These are phyloP conservation scores for Cubamyces sp. DNA, from an alignment of 768 basidiomycete genomes.

Conservation along the genomic window DNA sequence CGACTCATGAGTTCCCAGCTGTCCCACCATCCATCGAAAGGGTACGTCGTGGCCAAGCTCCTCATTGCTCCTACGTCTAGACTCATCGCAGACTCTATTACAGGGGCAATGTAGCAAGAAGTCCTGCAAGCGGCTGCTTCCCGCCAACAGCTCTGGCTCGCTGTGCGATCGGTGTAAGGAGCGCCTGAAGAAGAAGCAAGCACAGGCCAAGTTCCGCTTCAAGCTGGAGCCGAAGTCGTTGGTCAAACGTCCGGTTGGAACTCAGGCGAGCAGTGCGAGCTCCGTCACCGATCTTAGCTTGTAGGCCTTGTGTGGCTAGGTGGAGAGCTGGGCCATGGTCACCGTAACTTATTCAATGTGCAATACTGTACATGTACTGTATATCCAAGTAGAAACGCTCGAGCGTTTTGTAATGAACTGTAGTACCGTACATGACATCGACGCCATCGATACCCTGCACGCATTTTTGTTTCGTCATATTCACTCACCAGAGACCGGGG, in stretches of 20 bases:
- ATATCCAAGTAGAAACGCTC: too few species aligned
- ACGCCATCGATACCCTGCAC: too few species aligned
- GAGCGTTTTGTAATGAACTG: too few species aligned
- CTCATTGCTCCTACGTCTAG: too few species aligned
- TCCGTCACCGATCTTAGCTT: not conserved
- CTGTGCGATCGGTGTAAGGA: conserved; percentile 50
- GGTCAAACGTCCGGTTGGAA: not conserved
- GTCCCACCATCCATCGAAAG: not conserved
- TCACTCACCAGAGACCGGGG: too few species aligned
- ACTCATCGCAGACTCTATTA: not conserved
- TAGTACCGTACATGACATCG: too few species aligned
- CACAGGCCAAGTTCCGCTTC: conserved; percentile 47
- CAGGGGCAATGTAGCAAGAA: conserved; percentile 39
- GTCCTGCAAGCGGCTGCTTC: conserved; percentile 44
- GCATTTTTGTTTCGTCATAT: too few species aligned
- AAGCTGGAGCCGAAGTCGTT: conserved; percentile 37
- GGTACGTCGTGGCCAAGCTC: not conserved
- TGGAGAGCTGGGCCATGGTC: too few species aligned
- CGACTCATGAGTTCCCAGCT: too few species aligned
- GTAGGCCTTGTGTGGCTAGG: too few species aligned
- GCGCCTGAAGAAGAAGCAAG: conserved; percentile 50
- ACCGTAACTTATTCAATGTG: too few species aligned
- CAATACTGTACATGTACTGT: too few species aligned
- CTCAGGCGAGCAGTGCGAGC: not conserved
- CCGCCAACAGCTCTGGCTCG: conserved; percentile 31